These are phyloP conservation scores for Nothophoma quercina DNA, from an alignment of 2,329 filamentous ascomycete species.

Conservation along the genomic window DNA sequence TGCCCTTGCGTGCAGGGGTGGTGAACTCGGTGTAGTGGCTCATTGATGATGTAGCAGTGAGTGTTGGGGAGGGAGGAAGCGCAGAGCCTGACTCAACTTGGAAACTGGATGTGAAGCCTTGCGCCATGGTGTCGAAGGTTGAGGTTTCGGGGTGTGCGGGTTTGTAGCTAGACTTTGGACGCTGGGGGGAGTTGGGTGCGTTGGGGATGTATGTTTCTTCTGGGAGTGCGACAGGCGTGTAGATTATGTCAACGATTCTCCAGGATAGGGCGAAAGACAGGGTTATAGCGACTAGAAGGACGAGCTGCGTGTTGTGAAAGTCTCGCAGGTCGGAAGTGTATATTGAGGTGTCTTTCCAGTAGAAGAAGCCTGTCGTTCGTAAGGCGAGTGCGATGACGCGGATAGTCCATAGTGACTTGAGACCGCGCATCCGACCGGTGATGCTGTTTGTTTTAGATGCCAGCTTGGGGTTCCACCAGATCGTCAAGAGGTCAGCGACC, in stretches of 20 bases:
- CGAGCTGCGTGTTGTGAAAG: constrained; percentile 62
- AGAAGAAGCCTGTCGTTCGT: constrained; percentile 55
- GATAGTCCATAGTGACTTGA: constrained; percentile 71
- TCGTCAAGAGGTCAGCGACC: constrained; percentile 58
- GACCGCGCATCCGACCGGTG: constrained; percentile 61
- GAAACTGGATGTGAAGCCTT: constrained; percentile 51
- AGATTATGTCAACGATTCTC: constrained; percentile 64
- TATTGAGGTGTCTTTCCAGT: constrained; percentile 30
- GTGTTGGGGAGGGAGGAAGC: constrained; percentile 45
- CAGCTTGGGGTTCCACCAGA: constrained; percentile 75
- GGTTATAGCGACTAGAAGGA: constrained; percentile 55
- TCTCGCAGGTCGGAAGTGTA: constrained; percentile 29
- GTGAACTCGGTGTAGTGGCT: constrained; percentile 37
- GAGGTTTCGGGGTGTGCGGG: constrained; percentile 34
- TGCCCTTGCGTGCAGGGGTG: constrained; percentile 24
- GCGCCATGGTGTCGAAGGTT: constrained; percentile 46
- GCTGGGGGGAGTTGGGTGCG: constrained; percentile 26
- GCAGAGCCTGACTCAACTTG: constrained; percentile 39
- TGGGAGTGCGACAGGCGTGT: constrained; percentile 48
- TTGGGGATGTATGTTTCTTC: constrained; percentile 36
- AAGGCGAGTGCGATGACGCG: constrained; percentile 67
- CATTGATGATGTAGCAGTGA: constrained; percentile 31
- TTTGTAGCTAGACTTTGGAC: constrained; percentile 35
- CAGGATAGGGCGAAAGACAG: constrained; percentile 48
- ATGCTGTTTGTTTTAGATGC: constrained; percentile 68